phyloP scores from a whole-genome alignment of 1,284 basidiomycete species.

The Chiua sp. region DNA sequence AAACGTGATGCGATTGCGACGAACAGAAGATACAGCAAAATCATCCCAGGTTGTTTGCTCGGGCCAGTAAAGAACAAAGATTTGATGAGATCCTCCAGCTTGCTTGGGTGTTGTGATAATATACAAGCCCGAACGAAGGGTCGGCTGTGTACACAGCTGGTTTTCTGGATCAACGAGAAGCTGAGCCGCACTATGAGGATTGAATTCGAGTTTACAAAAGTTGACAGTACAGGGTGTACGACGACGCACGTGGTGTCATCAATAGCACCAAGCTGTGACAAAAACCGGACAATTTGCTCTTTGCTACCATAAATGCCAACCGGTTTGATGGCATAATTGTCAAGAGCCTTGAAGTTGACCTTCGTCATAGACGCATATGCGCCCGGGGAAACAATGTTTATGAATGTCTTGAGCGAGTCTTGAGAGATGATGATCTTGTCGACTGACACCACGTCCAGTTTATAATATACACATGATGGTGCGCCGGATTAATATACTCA shows the following conservation, averaged over 20 bases:
- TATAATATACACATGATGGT: not conserved
- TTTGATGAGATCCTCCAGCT: conserved; percentile 21
- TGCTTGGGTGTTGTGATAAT: conserved; percentile 32
- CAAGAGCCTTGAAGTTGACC: conserved; percentile 56
- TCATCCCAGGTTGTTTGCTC: conserved; percentile 66
- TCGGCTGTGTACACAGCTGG: conserved; percentile 28
- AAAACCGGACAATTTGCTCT: conserved; percentile 50
- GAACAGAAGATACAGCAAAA: conserved; percentile 46
- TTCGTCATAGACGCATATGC: conserved; percentile 54
- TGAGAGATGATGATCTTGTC: conserved; percentile 65
- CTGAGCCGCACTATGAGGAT: conserved; percentile 17
- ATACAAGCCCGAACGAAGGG: conserved; percentile 58
- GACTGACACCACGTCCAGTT: conserved; percentile 37
- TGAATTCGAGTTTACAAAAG: not conserved
- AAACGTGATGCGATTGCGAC: conserved; percentile 61
- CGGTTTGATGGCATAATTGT: conserved; percentile 48
- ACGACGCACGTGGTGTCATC: conserved; percentile 45
- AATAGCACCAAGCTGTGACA: conserved; percentile 41
- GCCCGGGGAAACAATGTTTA: conserved; percentile 50
- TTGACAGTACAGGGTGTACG: rapidly evolving
- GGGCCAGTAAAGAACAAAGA: conserved; percentile 65
- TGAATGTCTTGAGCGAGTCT: conserved; percentile 46
- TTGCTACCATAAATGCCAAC: conserved; percentile 63
- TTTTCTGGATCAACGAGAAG: conserved; percentile 30
- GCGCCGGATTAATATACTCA: conserved; percentile 26